phyloP scores from a whole-genome alignment of 179 eudicot species.

The Sideroxylon spinosum region DNA sequence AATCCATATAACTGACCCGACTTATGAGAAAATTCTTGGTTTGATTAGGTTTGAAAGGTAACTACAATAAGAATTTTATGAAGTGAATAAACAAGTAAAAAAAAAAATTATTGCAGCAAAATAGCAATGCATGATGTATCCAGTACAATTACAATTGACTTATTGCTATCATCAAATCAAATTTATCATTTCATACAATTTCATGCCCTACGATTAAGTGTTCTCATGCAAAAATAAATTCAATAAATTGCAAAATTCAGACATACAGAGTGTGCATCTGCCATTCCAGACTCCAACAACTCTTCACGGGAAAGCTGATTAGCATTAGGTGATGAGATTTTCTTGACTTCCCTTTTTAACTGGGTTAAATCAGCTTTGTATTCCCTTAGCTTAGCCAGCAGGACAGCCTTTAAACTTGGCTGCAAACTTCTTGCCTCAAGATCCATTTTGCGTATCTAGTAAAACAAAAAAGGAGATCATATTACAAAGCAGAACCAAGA shows the following conservation, averaged over 20 bases:
- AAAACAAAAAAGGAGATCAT: slow-evolving; percentile 5
- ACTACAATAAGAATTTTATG: background rate
- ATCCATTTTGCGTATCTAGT: slow-evolving; percentile 95
- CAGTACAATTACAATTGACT: background rate
- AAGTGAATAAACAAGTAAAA: background rate
- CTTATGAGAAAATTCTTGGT: no score
- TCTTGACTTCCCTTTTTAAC: slow-evolving; percentile 75
- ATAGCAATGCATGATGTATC: background rate
- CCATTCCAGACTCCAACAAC: slow-evolving; percentile 72
- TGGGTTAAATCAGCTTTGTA: slow-evolving; percentile 84
- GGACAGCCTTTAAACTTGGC: slow-evolving; percentile 84
- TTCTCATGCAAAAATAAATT: background rate
- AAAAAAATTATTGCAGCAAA: background rate
- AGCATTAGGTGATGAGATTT: slow-evolving; percentile 47
- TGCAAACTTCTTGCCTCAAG: slow-evolving; percentile 99
- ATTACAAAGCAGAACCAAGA: slow-evolving; percentile 15
- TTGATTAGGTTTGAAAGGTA: no score
- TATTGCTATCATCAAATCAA: background rate
- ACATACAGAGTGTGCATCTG: slow-evolving; percentile 58
- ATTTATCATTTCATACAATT: background rate
- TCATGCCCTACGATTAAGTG: background rate
- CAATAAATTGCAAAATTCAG: background rate
- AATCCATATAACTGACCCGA: no score
- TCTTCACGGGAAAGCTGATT: slow-evolving; percentile 68
- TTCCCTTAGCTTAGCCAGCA: slow-evolving; percentile 93